A percentile compares a stretch with the other conserved stretches of the same genome.
Evolutionary conservation across 805 yeast genomes (phyloP).

Genomic region (Candida chilensis): DNA sequence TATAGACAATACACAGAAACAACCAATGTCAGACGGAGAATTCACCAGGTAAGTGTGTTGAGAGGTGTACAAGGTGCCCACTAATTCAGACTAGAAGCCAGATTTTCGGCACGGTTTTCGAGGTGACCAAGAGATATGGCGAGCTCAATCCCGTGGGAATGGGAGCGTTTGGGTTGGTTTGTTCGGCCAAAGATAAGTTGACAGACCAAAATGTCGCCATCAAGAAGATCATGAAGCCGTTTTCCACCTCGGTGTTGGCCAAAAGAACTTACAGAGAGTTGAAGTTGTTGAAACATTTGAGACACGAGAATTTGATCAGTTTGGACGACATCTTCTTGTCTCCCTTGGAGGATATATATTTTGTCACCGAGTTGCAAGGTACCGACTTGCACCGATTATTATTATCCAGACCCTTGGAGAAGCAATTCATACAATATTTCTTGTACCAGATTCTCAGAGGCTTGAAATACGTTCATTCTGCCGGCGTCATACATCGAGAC

Average conservation of each 20-base stretch:
- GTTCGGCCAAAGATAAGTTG: constrained; percentile 88
- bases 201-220: constrained; percentile 94
- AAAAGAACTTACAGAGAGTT: constrained; percentile 95
- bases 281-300: constrained; percentile 83
- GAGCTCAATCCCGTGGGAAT: constrained; percentile 97
- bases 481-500: constrained; percentile 88
- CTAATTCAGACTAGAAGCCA: constrained; percentile 56
- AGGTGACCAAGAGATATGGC: constrained; percentile 80
- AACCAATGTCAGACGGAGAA: constrained; percentile 1
- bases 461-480: constrained; percentile 81
- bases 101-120: constrained; percentile 92
- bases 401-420: constrained; percentile 89
- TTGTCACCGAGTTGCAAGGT: constrained; percentile 95
- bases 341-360: constrained; percentile 91
- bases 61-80: constrained; percentile 23
- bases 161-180: constrained; percentile 99
- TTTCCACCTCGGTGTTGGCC: constrained; percentile 88
- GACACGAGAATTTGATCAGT: constrained; percentile 91
- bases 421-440: constrained; percentile 94
- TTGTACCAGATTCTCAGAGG: constrained; percentile 90
- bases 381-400: constrained; percentile 89
- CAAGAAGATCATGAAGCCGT: constrained; percentile 96
- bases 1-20: too few species aligned
- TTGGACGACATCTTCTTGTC: constrained; percentile 89
- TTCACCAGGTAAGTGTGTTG: constrained; percentile 22